These are phyloP conservation scores for Solanum ossicruentum DNA, from an alignment of 257 asterid genomes.

Conservation along the genomic window DNA sequence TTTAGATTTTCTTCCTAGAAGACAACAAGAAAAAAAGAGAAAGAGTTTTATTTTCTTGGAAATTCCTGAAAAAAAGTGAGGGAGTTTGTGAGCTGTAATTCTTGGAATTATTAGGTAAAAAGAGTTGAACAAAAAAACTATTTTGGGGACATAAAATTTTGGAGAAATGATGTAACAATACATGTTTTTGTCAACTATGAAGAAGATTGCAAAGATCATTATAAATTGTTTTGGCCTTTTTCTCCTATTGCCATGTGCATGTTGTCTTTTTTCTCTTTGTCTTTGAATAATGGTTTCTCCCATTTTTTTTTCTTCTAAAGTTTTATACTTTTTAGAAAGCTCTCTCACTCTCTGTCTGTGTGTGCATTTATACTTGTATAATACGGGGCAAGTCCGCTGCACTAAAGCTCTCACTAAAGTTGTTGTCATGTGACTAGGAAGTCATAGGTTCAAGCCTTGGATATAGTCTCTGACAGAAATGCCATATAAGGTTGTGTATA, in stretches of 20 bases:
- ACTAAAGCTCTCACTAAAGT: too few species aligned
- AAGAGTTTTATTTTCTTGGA: neutral
- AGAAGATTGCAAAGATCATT: slow-evolving; percentile 17
- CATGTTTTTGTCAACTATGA: slow-evolving; percentile 22
- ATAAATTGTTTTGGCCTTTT: slow-evolving; percentile 30
- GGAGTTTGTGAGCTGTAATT: neutral
- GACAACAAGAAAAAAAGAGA: neutral
- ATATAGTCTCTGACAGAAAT: too few species aligned
- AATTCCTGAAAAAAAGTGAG: neutral
- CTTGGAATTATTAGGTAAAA: slow-evolving; percentile 1
- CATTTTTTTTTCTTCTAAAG: slow-evolving; percentile 7
- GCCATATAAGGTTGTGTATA: too few species aligned
- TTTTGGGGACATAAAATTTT: slow-evolving; percentile 6
- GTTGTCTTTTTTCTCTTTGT: slow-evolving; percentile 32
- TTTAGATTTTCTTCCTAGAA: neutral
- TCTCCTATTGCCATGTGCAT: slow-evolving; percentile 51
- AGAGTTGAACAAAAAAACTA: neutral
- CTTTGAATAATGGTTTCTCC: slow-evolving; percentile 24
- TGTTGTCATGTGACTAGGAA: too few species aligned
- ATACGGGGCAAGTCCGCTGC: neutral
- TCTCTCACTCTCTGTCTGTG: neutral
- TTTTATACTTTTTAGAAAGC: slow-evolving; percentile 27
- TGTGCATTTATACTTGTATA: neutral
- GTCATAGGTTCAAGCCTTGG: too few species aligned
- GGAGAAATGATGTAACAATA: slow-evolving; percentile 6